Base-by-base conservation (phyloP, 352 stramenopile genomes). In the Phytophthora crassamura region DNA sequence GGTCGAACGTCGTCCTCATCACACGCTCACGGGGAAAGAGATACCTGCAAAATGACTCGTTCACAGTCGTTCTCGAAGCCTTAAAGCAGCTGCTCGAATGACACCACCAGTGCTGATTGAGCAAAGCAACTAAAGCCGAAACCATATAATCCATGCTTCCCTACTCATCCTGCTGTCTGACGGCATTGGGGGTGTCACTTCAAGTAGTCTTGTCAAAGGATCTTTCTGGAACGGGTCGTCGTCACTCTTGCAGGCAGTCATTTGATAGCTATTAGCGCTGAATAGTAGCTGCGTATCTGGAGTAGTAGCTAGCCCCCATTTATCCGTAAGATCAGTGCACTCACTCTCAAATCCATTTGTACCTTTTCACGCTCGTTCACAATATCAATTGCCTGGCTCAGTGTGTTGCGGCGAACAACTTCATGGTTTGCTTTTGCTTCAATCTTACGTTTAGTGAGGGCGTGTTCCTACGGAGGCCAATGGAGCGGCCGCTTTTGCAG, bases 21-120 rank as follows among this genome's bases (percentile, higher is more conserved):
- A n/a, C n/a, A n/a, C n/a, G n/a, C n/a, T n/a, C n/a, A n/a, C n/a
- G n/a, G n/a, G n/a, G n/a, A n/a, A n/a, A n/a, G n/a, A n/a, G n/a
- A n/a, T n/a, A n/a, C n/a, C n/a, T n/a, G n/a, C n/a, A n/a, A n/a
- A n/a, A n/a, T n/a, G n/a, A n/a, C n/a, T n/a, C n/a, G n/a, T n/a
- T n/a, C n/a, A n/a, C n/a, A n/a, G n/a, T n/a, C n/a, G n/a, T n/a
- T n/a, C n/a, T n/a, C 7, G 48, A 56, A 20, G 22, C 8, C 25
- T 51, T 51, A 39, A 39, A 51, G 25, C 43, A 51, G 25, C 34
- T 56, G 18, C 43, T 50, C 15, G 39, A 28, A 36, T 50, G 43
- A 22, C 20, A 33, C 43, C 43, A 50, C 14, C 7, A 36, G 12
- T 50, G 43, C 43, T 50, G 43, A 50, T 50, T 50, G 7, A 38